These are phyloP conservation scores for Phytophthora palmivora DNA, from an alignment of 352 stramenopile genomes.

Conservation along the genomic window DNA sequence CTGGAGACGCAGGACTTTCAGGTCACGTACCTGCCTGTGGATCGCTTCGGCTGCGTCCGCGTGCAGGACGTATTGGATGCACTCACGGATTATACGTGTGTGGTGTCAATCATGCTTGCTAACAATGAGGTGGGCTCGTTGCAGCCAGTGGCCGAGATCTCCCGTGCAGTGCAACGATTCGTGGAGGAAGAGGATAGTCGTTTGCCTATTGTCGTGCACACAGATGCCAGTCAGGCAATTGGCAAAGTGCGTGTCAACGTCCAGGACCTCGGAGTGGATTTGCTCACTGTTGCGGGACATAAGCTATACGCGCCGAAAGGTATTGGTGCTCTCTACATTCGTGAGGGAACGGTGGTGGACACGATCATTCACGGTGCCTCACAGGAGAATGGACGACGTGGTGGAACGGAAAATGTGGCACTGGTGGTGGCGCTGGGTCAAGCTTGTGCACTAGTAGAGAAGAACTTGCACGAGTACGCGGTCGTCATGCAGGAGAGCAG, in stretches of 20 bases:
- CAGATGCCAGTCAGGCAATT: conserved; percentile 96
- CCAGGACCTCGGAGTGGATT: conserved; percentile 87
- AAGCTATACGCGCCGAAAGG: conserved; percentile 98
- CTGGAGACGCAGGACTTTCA: conserved; percentile 66
- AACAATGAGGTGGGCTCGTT: conserved; percentile 99
- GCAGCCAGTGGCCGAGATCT: conserved; percentile 94
- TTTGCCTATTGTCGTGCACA: conserved; percentile 92
- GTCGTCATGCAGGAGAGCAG: conserved; percentile 74
- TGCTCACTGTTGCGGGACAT: conserved; percentile 97
- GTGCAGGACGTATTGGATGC: conserved; percentile 83
- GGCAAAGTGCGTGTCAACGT: conserved; percentile 94
- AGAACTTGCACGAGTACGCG: conserved; percentile 78
- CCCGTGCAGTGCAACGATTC: conserved; percentile 46
- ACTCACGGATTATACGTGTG: conserved; percentile 85
- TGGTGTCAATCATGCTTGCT: conserved; percentile 98
- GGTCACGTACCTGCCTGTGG: conserved; percentile 77
- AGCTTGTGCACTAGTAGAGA: conserved; percentile 75
- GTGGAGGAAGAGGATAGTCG: conserved; percentile 37
- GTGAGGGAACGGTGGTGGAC: conserved; percentile 44
- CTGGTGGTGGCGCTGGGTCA: conserved; percentile 94
- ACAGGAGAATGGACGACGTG: conserved; percentile 93
- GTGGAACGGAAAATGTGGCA: conserved; percentile 97
- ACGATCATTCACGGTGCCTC: conserved; percentile 92
- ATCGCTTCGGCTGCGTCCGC: conserved; percentile 55
- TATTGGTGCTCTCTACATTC: conserved; percentile 84